A percentile compares a stretch with the other conserved stretches of the same genome.
phyloP scores from a whole-genome alignment of 176 grass and related monocot species.

The Saccharum spontaneum region DNA sequence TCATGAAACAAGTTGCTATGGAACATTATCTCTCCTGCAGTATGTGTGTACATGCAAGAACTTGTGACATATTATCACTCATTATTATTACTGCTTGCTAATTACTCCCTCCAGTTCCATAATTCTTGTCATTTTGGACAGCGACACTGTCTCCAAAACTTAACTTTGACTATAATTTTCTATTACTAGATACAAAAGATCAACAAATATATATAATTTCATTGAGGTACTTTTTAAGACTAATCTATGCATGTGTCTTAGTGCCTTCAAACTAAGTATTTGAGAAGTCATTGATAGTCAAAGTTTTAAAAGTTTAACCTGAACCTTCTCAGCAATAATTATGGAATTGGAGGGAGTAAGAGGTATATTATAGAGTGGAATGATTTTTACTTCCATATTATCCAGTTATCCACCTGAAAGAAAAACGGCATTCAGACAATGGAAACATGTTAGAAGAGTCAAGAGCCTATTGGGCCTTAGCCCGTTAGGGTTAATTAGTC shows the following conservation, averaged over 20 bases:
- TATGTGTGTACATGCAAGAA: conserved; percentile 2
- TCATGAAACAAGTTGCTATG: conserved; percentile 42
- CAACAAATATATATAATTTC: background rate
- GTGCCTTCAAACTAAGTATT: background rate
- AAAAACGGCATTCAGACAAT: background rate
- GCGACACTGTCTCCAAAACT: background rate
- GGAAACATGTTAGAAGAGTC: too few relatives aligned
- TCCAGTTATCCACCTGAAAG: conserved; percentile 3
- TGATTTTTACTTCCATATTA: background rate
- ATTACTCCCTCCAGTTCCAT: background rate
- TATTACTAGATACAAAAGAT: background rate
- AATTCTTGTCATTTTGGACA: background rate
- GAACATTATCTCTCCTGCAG: conserved; percentile 23
- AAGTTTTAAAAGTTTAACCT: background rate
- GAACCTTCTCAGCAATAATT: background rate
- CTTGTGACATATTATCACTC: background rate
- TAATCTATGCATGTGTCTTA: background rate
- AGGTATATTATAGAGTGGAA: conserved; percentile 1
- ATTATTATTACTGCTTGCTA: background rate
- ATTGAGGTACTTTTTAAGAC: background rate
- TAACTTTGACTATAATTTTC: background rate
- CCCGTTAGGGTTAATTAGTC: too few relatives aligned
- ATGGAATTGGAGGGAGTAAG: background rate
- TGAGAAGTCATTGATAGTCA: too few relatives aligned
- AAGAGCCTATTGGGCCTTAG: too few relatives aligned